These are phyloP conservation scores for Glycine tomentella DNA, from an alignment of 306 rosid genomes.

Conservation along the genomic window DNA sequence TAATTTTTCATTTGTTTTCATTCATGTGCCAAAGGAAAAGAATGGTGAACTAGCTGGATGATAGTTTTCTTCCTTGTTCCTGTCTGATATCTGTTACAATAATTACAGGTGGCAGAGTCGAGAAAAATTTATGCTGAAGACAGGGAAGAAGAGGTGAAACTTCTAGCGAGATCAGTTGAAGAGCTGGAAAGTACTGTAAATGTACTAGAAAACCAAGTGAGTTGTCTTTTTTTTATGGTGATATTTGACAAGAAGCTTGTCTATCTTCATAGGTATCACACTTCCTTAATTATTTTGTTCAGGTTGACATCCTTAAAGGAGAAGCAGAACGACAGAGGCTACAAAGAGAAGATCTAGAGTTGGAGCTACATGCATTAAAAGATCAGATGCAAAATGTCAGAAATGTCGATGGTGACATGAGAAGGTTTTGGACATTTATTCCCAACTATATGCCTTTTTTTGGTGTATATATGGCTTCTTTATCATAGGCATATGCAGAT, in stretches of 20 bases:
- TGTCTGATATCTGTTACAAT: slow-evolving; percentile 41
- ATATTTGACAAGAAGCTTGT: slow-evolving; percentile 35
- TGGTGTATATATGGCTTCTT: slow-evolving; percentile 4
- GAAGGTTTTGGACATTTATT: slow-evolving; percentile 57
- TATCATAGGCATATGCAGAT: background rate
- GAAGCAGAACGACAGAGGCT: slow-evolving; percentile 90
- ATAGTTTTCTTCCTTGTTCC: slow-evolving; percentile 12
- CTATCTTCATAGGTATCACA: background rate
- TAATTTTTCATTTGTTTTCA: background rate
- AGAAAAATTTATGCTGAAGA: slow-evolving; percentile 72
- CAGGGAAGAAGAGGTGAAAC: slow-evolving; percentile 82
- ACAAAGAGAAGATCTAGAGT: slow-evolving; percentile 88
- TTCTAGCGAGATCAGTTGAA: slow-evolving; percentile 89
- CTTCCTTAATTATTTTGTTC: slow-evolving; percentile 39
- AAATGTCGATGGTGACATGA: slow-evolving; percentile 79
- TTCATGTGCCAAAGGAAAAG: slow-evolving; percentile 19
- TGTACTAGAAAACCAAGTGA: slow-evolving; percentile 86
- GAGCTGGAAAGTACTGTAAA: slow-evolving; percentile 83
- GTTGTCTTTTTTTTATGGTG: slow-evolving; percentile 28
- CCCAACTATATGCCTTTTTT: slow-evolving; percentile 4
- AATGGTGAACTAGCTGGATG: background rate
- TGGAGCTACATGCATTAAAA: slow-evolving; percentile 75
- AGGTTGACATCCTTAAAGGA: slow-evolving; percentile 85
- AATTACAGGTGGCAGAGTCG: slow-evolving; percentile 73
- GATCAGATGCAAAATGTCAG: slow-evolving; percentile 76